These are phyloP conservation scores for Trypethelium eluteriae DNA, from an alignment of 495 filamentous ascomycete species.

Conservation along the genomic window DNA sequence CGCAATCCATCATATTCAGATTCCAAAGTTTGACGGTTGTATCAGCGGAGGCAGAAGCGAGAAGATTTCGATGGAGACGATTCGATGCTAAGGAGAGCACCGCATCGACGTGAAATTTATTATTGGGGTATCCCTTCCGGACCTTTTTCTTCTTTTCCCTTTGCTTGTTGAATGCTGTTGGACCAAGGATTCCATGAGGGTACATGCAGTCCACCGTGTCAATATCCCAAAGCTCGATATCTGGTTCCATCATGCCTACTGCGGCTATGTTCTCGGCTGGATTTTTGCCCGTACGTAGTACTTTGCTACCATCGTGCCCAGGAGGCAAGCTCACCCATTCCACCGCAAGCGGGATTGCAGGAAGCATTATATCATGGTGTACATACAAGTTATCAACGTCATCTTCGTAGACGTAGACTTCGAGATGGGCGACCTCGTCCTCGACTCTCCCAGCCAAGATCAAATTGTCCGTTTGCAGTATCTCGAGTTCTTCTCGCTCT, in stretches of 20 bases:
- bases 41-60: slow-evolving; percentile 94
- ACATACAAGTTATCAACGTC: slow-evolving; percentile 91
- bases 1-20: slow-evolving; percentile 79
- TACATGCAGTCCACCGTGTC: slow-evolving; percentile 96
- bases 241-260: slow-evolving; percentile 92
- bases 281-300: slow-evolving; percentile 35
- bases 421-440: slow-evolving; percentile 92
- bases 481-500: slow-evolving; percentile 89
- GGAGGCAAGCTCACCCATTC: slow-evolving; percentile 93
- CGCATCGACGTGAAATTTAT: slow-evolving; percentile 89
- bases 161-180: slow-evolving; percentile 44
- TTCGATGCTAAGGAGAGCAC: slow-evolving; percentile 86
- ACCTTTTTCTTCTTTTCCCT: slow-evolving; percentile 74
- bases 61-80: slow-evolving; percentile 81
- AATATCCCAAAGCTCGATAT: slow-evolving; percentile 98
- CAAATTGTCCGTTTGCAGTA: slow-evolving; percentile 85
- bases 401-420: slow-evolving; percentile 97
- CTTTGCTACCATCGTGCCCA: slow-evolving; percentile 45
- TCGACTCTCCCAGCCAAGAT: slow-evolving; percentile 87
- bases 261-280: slow-evolving; percentile 74
- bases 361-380: slow-evolving; percentile 99
- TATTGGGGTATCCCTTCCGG: slow-evolving; percentile 76
- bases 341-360: slow-evolving; percentile 86
- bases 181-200: slow-evolving; percentile 90
- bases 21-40: slow-evolving; percentile 98